Conservation (phyloP, 2,329 filamentous ascomycete species). For the Arthrobotrys sinensis region DNA sequence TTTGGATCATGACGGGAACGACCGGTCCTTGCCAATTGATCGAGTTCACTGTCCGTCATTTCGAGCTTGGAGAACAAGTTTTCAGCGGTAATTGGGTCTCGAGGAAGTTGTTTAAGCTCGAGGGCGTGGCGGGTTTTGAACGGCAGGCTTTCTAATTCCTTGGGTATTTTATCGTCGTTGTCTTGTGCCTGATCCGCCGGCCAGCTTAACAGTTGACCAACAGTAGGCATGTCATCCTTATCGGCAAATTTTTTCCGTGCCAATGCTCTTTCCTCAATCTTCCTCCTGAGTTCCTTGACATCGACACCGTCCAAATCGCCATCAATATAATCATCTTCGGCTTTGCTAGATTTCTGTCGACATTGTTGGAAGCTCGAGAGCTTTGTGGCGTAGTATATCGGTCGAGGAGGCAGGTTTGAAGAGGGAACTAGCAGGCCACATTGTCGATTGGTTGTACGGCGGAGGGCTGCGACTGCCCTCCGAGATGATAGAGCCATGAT, state of each 20-base stretch:
- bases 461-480: slow-evolving; percentile 44
- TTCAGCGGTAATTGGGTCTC: slow-evolving; percentile 42
- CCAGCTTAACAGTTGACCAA: slow-evolving; percentile 42
- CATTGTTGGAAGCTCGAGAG: slow-evolving; percentile 30
- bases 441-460: slow-evolving; percentile 56
- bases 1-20: slow-evolving; percentile 40
- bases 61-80: slow-evolving; percentile 36
- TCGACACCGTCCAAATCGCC: neutral
- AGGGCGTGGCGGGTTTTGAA: slow-evolving; percentile 34
- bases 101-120: slow-evolving; percentile 40
- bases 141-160: slow-evolving; percentile 34
- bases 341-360: slow-evolving; percentile 6
- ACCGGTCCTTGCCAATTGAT: slow-evolving; percentile 15
- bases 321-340: neutral
- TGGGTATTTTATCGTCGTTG: slow-evolving; percentile 33
- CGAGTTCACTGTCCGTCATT: slow-evolving; percentile 41
- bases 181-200: slow-evolving; percentile 34
- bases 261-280: slow-evolving; percentile 13
- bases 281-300: neutral
- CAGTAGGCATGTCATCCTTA: slow-evolving; percentile 31
- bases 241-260: slow-evolving; percentile 4
- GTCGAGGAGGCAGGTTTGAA: slow-evolving; percentile 48
- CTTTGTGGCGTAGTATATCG: slow-evolving; percentile 40
- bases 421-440: slow-evolving; percentile 54
- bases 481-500: slow-evolving; percentile 52